These are phyloP conservation scores for Teratosphaeria gauchensis DNA, from an alignment of 2,329 filamentous ascomycete species.

Conservation along the genomic window DNA sequence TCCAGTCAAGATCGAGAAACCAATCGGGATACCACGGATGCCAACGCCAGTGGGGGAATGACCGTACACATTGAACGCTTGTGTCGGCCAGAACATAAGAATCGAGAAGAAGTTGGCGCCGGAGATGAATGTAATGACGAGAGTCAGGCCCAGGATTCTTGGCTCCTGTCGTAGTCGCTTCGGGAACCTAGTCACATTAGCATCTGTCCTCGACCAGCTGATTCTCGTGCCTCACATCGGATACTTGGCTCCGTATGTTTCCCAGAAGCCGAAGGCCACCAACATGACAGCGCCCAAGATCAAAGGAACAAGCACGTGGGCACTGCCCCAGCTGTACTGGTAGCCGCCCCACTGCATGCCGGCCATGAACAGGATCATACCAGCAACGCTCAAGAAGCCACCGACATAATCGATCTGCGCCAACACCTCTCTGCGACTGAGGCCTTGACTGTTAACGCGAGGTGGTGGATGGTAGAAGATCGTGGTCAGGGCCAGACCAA, in stretches of 20 bases:
- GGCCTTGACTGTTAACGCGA: constrained; percentile 33
- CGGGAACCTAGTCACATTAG: constrained; percentile 1
- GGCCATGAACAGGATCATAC: constrained; percentile 41
- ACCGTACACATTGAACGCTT: constrained; percentile 29
- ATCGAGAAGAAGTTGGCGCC: constrained; percentile 31
- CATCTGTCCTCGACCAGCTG: no score
- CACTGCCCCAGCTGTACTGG: constrained; percentile 24
- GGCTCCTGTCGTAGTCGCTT: constrained; percentile 40
- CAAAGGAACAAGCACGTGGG: constrained; percentile 24
- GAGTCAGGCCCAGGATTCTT: constrained; percentile 26
- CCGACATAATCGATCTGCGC: constrained; percentile 43
- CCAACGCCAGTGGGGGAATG: constrained; percentile 57
- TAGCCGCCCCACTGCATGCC: constrained; percentile 26
- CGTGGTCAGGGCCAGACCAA: constrained; percentile 41
- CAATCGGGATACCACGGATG: constrained; percentile 53
- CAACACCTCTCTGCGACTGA: constrained; percentile 34
- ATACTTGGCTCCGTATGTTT: constrained; percentile 19
- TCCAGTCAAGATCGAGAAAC: constrained; percentile 52
- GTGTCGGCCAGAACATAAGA: constrained; percentile 52
- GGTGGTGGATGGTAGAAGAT: constrained; percentile 48
- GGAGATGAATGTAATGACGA: constrained; percentile 31
- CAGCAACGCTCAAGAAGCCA: constrained; percentile 40
- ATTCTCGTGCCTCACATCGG: constrained; percentile 7
- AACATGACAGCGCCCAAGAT: constrained; percentile 24
- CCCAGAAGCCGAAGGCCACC: constrained; percentile 25